Conservation (phyloP, 1,284 basidiomycete genomes). For the Gomphus sp. region DNA sequence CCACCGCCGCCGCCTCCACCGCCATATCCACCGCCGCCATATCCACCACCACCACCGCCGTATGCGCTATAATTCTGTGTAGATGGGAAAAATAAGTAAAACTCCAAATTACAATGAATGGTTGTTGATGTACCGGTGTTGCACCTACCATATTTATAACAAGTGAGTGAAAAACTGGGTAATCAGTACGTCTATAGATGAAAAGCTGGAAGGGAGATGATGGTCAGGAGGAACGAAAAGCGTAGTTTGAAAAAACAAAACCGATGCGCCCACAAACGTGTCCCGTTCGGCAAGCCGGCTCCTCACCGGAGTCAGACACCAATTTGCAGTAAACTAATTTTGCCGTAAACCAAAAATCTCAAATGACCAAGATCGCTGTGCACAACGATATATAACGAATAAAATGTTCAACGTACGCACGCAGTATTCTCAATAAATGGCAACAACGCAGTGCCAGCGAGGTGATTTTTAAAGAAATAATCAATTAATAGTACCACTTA, state of each 20-base stretch:
- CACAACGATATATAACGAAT: not conserved
- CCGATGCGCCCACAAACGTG: not conserved
- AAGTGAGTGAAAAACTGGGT: constrained; percentile 2
- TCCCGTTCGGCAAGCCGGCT: not conserved
- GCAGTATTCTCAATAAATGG: not conserved
- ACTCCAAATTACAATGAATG: not conserved
- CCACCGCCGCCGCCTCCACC: constrained; percentile 16
- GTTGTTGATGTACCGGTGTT: constrained; percentile 1
- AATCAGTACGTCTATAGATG: constrained; percentile 5
- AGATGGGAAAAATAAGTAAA: constrained; percentile 9
- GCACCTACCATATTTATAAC: constrained; percentile 9
- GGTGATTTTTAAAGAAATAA: not conserved
- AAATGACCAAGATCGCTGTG: no score
- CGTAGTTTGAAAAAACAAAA: constrained; percentile 3
- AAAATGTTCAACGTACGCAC: no score
- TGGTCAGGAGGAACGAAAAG: constrained; percentile 2
- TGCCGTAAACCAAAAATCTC: no score
- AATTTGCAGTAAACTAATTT: not conserved
- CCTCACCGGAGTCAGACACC: not conserved
- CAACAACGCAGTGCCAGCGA: no score
- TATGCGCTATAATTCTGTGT: constrained; percentile 30
- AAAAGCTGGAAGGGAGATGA: not conserved
- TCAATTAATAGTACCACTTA: not conserved
- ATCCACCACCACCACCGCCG: constrained; percentile 22
- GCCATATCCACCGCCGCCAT: constrained; percentile 15